phyloP scores from a whole-genome alignment of 2,329 filamentous ascomycete genomes.

The Gnomoniopsis smithogilvyi region DNA sequence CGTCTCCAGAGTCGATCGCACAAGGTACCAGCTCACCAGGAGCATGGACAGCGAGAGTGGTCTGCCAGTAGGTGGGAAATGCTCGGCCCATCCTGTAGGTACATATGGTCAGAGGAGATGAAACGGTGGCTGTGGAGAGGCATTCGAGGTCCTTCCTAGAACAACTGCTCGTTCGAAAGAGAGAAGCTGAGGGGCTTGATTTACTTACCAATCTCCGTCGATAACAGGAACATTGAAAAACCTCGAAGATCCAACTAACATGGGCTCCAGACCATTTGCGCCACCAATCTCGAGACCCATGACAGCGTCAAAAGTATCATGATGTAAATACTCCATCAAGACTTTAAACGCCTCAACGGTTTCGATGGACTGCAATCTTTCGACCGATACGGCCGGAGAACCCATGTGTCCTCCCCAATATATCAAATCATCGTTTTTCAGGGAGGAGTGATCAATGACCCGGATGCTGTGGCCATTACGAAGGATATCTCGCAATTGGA shows the following conservation, averaged over 20 bases:
- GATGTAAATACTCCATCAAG: constrained; percentile 30
- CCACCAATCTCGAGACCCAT: constrained; percentile 54
- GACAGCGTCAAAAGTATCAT: constrained; percentile 31
- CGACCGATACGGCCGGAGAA: constrained; percentile 39
- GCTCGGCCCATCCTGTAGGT: constrained; percentile 24
- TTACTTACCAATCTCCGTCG: constrained; percentile 26
- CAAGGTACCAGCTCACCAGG: constrained; percentile 38
- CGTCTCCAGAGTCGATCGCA: constrained; percentile 42
- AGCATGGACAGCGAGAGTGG: constrained; percentile 38
- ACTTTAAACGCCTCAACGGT: constrained; percentile 33
- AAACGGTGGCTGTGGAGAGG: too few relatives aligned
- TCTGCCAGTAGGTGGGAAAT: constrained; percentile 24
- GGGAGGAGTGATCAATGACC: constrained; percentile 35
- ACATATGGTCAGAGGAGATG: too few relatives aligned
- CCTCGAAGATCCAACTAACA: constrained; percentile 33
- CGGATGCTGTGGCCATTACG: constrained; percentile 35
- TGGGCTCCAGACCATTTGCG: constrained; percentile 44
- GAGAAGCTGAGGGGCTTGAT: too few relatives aligned
- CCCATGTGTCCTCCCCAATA: constrained; percentile 42
- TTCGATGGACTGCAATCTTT: constrained; percentile 39
- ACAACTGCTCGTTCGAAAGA: too few relatives aligned
- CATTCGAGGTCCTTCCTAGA: too few relatives aligned
- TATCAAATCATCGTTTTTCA: constrained; percentile 41
- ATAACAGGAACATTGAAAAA: constrained; percentile 33
- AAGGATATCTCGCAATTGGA: constrained; percentile 37